Base-by-base conservation (phyloP, 331 rosid genomes). In the Malus hybrid region DNA sequence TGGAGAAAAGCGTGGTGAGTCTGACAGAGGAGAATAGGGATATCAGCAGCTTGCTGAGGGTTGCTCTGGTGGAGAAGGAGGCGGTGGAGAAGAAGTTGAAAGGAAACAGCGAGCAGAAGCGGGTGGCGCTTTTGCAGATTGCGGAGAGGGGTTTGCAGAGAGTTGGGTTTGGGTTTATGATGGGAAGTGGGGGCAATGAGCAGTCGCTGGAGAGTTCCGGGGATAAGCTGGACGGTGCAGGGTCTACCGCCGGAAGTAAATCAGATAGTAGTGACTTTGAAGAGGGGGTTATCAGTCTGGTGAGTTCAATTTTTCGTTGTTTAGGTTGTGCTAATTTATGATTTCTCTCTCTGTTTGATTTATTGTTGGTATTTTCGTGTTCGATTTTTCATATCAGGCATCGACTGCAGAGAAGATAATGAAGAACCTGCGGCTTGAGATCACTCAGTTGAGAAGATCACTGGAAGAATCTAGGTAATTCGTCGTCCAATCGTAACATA, bases 11-110 rank as follows among this genome's bases (percentile, higher is more conserved):
- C 66, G 70, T 92, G 86, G 83, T 79, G 39, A 92, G 93, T 81
- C 87, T 92, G 84, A 92, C 96, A 0, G 96, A 92, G 79, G 97
- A 92, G 88, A 92, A 92, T 78, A 89, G 96, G 19, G 96, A 90
- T 79, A 75, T 86, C 4, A 90, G 79, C 64, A 87, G 81, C 63
- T 83, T 92, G 88, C 88, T 92, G 7, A 86, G 94, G 82, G 70
- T 86, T 60, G 93, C 96, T 48, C 79, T 90, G 81, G 74, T 88
- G 86, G 96, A 92, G 87, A 92, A 92, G 87, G 96, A 90, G 77
- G 87, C 89, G 6, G 71, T 87, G 78, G 96, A 88, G 89, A 90
- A 86, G 89, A 90, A 60, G 74, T 32, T 82, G 80, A 85, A 79
- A 83, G 85, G 89, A 79, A 52, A 10, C 48, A 42, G 33, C 70